Percentiles rank a stretch among this genome's conserved stretches.
Evolutionary conservation across 108 stramenopile genomes (phyloP).

Genomic region (Conticribra guillardii): DNA sequence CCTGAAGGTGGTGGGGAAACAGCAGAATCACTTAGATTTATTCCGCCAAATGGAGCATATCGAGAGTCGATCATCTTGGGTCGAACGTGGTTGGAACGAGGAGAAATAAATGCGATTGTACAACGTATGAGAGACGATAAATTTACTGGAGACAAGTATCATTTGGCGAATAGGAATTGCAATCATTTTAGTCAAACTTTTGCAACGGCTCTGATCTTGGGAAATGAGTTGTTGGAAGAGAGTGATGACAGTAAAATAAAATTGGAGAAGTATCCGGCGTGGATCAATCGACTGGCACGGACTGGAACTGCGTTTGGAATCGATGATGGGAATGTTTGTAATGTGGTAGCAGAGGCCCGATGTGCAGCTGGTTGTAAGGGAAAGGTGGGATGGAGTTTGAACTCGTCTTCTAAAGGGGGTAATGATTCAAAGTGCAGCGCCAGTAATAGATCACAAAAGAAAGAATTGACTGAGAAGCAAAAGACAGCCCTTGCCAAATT

Average conservation of each 20-base stretch:
- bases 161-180: constrained; percentile 52
- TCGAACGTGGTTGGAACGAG: constrained; percentile 34
- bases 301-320: constrained; percentile 42
- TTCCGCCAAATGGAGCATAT: constrained; percentile 43
- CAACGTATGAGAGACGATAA: constrained; percentile 40
- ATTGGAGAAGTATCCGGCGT: constrained; percentile 42
- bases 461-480: constrained; percentile 50
- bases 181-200: constrained; percentile 59
- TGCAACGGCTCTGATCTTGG: constrained; percentile 42
- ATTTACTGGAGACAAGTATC: constrained; percentile 49
- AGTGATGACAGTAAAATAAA: neutral
- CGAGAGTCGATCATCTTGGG: constrained; percentile 47
- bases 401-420: neutral
- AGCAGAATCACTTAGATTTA: constrained; percentile 36
- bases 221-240: constrained; percentile 27
- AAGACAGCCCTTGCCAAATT: constrained; percentile 43
- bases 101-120: constrained; percentile 42
- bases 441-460: constrained; percentile 36
- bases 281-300: constrained; percentile 52
- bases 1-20: constrained; percentile 38
- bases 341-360: constrained; percentile 40
- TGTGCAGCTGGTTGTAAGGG: constrained; percentile 36
- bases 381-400: constrained; percentile 46
- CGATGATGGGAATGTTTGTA: constrained; percentile 32
- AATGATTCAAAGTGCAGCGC: neutral